Percentiles rank a stretch among this genome's conserved stretches.
These are phyloP conservation scores for Pseudocercospora macadamiae DNA, from an alignment of 2,329 filamentous ascomycete genomes.

Conservation along the genomic window DNA sequence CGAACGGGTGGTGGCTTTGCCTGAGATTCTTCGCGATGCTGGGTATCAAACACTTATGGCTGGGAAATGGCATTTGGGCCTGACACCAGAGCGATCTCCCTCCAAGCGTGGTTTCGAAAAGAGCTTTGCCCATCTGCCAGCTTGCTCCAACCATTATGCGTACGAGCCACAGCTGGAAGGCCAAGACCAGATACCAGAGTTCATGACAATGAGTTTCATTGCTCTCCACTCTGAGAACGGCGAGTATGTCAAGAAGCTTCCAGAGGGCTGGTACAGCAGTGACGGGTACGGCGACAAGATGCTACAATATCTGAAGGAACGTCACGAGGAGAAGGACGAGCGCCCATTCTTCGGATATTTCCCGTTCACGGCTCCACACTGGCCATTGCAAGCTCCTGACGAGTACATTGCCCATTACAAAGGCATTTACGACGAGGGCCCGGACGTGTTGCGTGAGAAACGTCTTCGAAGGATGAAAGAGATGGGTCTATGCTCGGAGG, in stretches of 20 bases:
- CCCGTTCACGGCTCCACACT: slow-evolving; percentile 66
- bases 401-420: slow-evolving; percentile 61
- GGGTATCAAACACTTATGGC: slow-evolving; percentile 65
- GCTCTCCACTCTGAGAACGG: slow-evolving; percentile 45
- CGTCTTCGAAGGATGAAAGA: slow-evolving; percentile 60
- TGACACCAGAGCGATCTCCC: slow-evolving; percentile 61
- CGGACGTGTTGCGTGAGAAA: slow-evolving; percentile 57
- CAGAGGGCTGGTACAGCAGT: slow-evolving; percentile 43
- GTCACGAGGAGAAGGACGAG: slow-evolving; percentile 40
- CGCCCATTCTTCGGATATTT: slow-evolving; percentile 63
- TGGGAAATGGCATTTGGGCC: slow-evolving; percentile 66
- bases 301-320: slow-evolving; percentile 42
- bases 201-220: slow-evolving; percentile 48
- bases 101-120: slow-evolving; percentile 61
- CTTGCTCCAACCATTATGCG: slow-evolving; percentile 61
- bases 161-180: slow-evolving; percentile 53
- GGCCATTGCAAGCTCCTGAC: slow-evolving; percentile 63
- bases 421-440: slow-evolving; percentile 64
- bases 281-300: slow-evolving; percentile 46
- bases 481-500: slow-evolving; percentile 57
- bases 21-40: slow-evolving; percentile 60
- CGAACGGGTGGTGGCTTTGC: slow-evolving; percentile 60
- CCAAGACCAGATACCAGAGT: slow-evolving; percentile 42
- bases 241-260: slow-evolving; percentile 44
- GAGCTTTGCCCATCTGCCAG: slow-evolving; percentile 63